Evolutionary conservation across 1,139 yeast genomes (phyloP), one percentile per base, ranked within the genome.

Genomic region (Kurtzmaniella quercitrusa): DNA sequence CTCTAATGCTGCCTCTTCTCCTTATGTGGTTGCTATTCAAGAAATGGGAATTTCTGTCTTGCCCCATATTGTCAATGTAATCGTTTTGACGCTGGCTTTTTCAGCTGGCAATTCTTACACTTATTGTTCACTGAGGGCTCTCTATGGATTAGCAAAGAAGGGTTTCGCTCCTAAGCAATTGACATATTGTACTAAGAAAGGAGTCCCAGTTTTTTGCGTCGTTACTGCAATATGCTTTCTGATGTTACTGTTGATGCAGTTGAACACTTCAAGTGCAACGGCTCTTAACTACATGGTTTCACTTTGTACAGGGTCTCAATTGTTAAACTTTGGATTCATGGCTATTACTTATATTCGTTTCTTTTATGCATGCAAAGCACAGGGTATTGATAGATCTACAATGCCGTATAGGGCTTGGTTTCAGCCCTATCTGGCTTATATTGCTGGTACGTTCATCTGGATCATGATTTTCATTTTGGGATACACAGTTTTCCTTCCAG

Each of bases 241-340:
- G 10, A 54, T 66, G 44, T 50, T 72, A 55, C 62, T 76, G 17
- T 45, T 80, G 65, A 59, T 85, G 57, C 90, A 84, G 58, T 59
- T 85, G 48, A 77, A 81, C 38, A 65, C 72, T 38, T 71, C 76
- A 37, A 81, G 91, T 36, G 76, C 80, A 15, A 78, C 75, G 15
- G 95, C 85, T 14, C 73, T 88, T 54, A 75, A 76, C 56, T 87
- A 91, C 84, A 75, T 88, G 60, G 82, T 86, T 44, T 82, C 80
- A 54, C 68, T 88, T 52, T 84, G 85, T 53, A 87, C 95, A 1
- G 87, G 91, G 1, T 83, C 91, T 2, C 93, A 86, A 62, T 68
- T 87, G 52, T 77, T 87, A 56, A 86, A 85, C 60, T 86, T 82
- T 56, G 75, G 77, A 38, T 72, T 80, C 50, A 80, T 88, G 73